phyloP scores from a whole-genome alignment of 2,329 filamentous ascomycete species.

The Aureobasidium sp. region DNA sequence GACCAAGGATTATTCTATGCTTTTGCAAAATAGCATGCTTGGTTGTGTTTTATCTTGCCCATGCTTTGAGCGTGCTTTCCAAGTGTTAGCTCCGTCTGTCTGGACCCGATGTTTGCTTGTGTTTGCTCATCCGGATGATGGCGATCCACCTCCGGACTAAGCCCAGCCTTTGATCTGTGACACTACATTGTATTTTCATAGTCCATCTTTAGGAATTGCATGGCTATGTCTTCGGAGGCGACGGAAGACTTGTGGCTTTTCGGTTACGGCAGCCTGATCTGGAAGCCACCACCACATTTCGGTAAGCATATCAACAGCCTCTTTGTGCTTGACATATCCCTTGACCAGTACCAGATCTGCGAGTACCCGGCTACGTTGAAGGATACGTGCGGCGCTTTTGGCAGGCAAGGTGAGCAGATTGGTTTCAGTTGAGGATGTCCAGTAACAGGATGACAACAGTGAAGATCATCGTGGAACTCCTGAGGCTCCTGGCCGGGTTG shows the following conservation, averaged over 20 bases:
- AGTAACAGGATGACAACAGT: slow-evolving; percentile 38
- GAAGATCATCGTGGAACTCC: slow-evolving; percentile 93
- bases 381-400: slow-evolving; percentile 95
- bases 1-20: not conserved
- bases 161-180: not conserved
- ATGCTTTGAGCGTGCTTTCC: not conserved
- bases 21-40: not conserved
- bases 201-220: not conserved
- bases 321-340: not conserved
- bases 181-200: not conserved
- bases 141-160: not conserved
- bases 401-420: slow-evolving; percentile 46
- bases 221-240: not conserved
- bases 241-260: slow-evolving; percentile 76
- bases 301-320: slow-evolving; percentile 47
- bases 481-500: slow-evolving; percentile 77
- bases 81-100: not conserved
- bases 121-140: not conserved
- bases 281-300: slow-evolving; percentile 94
- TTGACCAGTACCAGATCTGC: slow-evolving; percentile 51
- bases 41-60: not conserved
- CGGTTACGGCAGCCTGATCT: slow-evolving; percentile 94
- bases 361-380: slow-evolving; percentile 81
- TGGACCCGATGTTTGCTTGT: not conserved
- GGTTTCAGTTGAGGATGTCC: not conserved